Conservation (phyloP, 495 filamentous ascomycete genomes). For the Aspergillus homomorphus region DNA sequence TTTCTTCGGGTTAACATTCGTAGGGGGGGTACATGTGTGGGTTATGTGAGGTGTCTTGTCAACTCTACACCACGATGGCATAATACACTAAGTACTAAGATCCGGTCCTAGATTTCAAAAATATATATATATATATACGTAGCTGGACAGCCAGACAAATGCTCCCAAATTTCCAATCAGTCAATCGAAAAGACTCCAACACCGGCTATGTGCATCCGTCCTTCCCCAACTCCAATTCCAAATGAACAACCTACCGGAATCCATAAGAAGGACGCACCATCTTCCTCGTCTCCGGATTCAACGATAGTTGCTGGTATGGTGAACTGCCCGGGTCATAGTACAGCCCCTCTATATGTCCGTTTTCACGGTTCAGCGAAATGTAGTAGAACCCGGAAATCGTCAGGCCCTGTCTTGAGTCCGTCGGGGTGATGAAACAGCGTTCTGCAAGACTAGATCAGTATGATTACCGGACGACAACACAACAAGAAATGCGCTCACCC, state of each 20-base stretch:
- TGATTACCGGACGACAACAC: neutral
- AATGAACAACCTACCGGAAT: constrained; percentile 34
- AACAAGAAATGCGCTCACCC: constrained; percentile 40
- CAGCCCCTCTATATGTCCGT: constrained; percentile 63
- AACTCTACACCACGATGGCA: neutral
- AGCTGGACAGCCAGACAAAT: neutral
- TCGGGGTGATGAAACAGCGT: constrained; percentile 68
- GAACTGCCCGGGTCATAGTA: constrained; percentile 72
- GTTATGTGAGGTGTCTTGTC: neutral
- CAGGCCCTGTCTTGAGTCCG: constrained; percentile 55
- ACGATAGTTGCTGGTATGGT: constrained; percentile 65
- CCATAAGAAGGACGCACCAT: constrained; percentile 42
- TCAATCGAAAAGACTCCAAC: neutral
- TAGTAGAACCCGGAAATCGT: constrained; percentile 80
- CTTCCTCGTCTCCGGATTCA: constrained; percentile 49
- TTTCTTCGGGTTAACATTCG: neutral
- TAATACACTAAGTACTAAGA: neutral
- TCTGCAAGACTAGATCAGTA: constrained; percentile 38
- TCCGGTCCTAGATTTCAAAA: neutral
- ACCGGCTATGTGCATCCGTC: neutral
- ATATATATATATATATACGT: neutral
- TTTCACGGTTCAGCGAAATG: constrained; percentile 57
- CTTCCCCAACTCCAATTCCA: neutral
- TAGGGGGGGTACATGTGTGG: neutral
- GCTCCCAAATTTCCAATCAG: neutral